phyloP scores from a whole-genome alignment of 208 protist genomes.

The Trypanosoma lewisi region DNA sequence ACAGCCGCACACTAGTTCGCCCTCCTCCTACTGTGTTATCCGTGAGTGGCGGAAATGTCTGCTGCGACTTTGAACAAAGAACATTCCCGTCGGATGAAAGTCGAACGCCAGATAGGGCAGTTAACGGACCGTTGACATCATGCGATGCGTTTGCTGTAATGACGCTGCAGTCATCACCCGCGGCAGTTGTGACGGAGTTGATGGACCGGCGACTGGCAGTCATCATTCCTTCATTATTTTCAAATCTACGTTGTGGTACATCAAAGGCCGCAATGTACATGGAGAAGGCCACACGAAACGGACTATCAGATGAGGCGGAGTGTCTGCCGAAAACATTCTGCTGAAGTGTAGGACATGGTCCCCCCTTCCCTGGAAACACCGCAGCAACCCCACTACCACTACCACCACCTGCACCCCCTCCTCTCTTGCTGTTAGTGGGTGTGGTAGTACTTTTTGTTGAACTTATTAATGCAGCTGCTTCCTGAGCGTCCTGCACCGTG shows the following conservation, averaged over 20 bases:
- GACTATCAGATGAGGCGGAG: background rate
- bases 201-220: background rate
- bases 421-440: too few species aligned
- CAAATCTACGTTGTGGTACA: background rate
- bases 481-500: slow-evolving; percentile 17
- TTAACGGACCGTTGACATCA: background rate
- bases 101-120: background rate
- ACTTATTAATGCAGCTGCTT: background rate
- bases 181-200: background rate
- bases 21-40: background rate
- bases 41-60: background rate
- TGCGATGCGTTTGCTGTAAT: background rate
- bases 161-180: background rate
- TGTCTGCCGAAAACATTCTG: background rate
- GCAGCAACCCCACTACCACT: background rate
- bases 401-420: too few species aligned
- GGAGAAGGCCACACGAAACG: slow-evolving; percentile 11
- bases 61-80: background rate
- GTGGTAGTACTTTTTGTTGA: background rate
- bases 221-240: background rate
- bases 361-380: too few species aligned
- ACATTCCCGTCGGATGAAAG: background rate
- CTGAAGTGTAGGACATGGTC: too few species aligned
- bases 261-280: slow-evolving; percentile 28
- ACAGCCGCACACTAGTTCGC: background rate